Evolutionary conservation across 129 eudicot genomes (phyloP).

Genomic region (Pseudognaphalium luteoalbum): DNA sequence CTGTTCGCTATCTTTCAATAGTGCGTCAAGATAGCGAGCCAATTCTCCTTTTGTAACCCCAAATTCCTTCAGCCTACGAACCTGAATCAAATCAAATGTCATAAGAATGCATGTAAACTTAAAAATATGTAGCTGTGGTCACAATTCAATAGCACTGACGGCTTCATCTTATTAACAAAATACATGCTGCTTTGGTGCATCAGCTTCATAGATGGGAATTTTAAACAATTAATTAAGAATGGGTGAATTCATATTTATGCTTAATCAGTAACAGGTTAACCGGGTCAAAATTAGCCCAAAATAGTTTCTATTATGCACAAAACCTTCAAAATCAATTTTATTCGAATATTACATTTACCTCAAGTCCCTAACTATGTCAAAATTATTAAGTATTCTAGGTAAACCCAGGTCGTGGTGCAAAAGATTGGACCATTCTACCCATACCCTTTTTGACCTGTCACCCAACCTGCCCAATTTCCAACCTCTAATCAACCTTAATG

Average conservation of each 20-base stretch:
- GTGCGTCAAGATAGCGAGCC: conserved; percentile 85
- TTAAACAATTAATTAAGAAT: not conserved
- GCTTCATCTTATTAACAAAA: not conserved
- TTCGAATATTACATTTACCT: not conserved
- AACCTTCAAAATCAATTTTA: not conserved
- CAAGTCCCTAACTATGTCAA: not conserved
- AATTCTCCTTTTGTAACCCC: conserved; percentile 98
- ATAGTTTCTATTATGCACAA: not conserved
- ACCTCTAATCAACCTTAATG: not conserved
- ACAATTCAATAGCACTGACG: not conserved
- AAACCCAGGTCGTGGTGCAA: not conserved
- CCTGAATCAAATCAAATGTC: conserved; percentile 44
- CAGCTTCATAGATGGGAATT: not conserved
- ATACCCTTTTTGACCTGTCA: not conserved
- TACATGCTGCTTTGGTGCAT: not conserved
- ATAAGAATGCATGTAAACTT: conserved; percentile 1
- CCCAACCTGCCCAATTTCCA: not conserved
- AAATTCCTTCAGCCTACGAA: conserved; percentile 93
- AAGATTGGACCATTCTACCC: not conserved
- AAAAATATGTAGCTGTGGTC: conserved; percentile 1
- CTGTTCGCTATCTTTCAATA: conserved; percentile 94
- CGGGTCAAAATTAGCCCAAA: not conserved
- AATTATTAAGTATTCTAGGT: conserved; percentile 10
- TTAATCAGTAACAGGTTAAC: not conserved
- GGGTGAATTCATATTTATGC: not conserved